Evolutionary conservation across 2,329 filamentous ascomycete species (phyloP), one percentile per base, ranked within the genome.

Genomic region (Pseudogymnoascus sp.): DNA sequence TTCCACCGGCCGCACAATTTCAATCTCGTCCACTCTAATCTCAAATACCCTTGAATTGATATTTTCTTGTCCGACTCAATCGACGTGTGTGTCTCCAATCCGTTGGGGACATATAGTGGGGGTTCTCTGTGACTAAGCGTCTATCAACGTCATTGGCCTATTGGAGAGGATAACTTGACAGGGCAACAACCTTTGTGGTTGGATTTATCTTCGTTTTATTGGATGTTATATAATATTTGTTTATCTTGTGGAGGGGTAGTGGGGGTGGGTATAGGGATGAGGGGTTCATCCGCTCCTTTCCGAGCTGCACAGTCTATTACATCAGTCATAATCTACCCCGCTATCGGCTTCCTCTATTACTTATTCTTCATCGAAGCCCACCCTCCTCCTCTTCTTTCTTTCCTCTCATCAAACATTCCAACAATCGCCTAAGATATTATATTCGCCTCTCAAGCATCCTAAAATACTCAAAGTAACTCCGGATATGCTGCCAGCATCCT

Each of bases 311-410:
- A 25, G 1, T 19, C 34, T 13, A 34, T 57, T 57, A 57, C 51
- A 57, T 57, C 51, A 57, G 51, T 34, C 51, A 57, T 57, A 57
- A 57, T 34, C 51, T 57, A 57, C 51, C 51, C 51, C 51, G 51
- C 51, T 57, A 57, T 57, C 51, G 51, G 28, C 51, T 21, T 34
- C 51, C 51, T 57, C 51, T 16, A 57, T 19, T 57, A 57, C n/a
- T 57, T 57, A 57, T 34, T 31, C 51, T 57, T 57, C 51, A 19
- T 57, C 51, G 51, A 57, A 57, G 19, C 60, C 60, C 60, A 61
- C 60, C 37, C 31, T 3, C 16, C 16, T 60, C 28, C 57, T 61
- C 57, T 19, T 51, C 57, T 36, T 60, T 36, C 57, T 41, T 43
- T 23, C 4, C 19, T 61, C 19, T 25, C 34, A 11, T 41, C 19